These are phyloP conservation scores for Blastocystis sp. DNA, from an alignment of 352 stramenopile species.

Conservation along the genomic window DNA sequence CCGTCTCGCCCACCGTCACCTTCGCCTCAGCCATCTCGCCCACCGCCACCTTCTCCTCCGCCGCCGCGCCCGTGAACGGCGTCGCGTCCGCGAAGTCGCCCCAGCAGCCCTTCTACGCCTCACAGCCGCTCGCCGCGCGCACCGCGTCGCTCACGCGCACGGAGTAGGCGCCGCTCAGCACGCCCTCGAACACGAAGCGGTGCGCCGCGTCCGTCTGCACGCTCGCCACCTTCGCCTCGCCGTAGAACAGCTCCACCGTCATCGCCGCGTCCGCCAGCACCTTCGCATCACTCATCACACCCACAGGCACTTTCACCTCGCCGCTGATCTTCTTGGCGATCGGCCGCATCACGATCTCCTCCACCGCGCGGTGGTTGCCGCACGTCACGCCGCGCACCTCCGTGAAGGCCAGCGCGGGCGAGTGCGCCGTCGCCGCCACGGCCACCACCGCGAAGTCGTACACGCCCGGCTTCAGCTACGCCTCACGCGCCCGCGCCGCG, in stretches of 20 bases:
- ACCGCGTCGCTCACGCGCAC: background rate
- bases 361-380: background rate
- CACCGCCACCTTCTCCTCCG: background rate
- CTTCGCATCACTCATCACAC: background rate
- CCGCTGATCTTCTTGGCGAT: conserved; percentile 10
- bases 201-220: background rate
- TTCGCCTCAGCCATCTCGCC: background rate
- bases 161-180: conserved; percentile 6
- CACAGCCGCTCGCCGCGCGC: background rate
- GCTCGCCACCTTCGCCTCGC: background rate
- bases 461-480: background rate
- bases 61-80: background rate
- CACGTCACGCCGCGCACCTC: background rate
- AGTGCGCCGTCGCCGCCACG: too few relatives aligned
- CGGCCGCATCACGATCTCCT: conserved; percentile 8
- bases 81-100: background rate
- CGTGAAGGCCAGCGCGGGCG: background rate
- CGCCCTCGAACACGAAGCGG: background rate
- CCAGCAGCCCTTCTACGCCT: conserved; percentile 29
- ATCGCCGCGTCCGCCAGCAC: too few relatives aligned
- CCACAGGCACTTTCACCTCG: background rate
- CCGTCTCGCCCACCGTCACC: too few relatives aligned
- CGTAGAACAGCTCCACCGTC: background rate
- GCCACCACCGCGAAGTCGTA: background rate
- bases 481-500: background rate